These are phyloP conservation scores for Tanacetum coccineum DNA, from an alignment of 129 eudicot species.

Conservation along the genomic window DNA sequence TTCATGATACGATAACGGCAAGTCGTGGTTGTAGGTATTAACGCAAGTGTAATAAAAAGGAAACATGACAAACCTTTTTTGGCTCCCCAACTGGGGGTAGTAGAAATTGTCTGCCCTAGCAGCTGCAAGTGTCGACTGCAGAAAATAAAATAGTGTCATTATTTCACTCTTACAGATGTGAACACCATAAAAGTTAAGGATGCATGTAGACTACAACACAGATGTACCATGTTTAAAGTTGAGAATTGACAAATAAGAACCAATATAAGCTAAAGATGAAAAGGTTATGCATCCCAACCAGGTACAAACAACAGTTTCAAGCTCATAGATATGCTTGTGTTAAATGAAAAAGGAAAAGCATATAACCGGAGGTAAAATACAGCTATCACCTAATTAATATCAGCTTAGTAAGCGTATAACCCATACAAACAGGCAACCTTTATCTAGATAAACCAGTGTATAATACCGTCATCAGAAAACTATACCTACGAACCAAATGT, in stretches of 20 bases:
- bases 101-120: constrained; percentile 98
- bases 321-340: no score
- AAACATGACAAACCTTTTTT: constrained; percentile 46
- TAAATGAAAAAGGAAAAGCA: no score
- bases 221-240: not conserved
- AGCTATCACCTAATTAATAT: no score
- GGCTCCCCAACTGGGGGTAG: constrained; percentile 96
- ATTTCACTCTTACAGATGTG: constrained; percentile 11
- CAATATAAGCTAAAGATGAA: not conserved
- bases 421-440: no score
- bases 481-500: no score
- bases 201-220: constrained; percentile 14
- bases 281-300: not conserved
- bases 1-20: no score
- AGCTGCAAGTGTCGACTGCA: constrained; percentile 96
- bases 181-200: not conserved
- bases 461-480: no score
- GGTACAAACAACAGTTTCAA: no score
- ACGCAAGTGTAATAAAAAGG: not conserved
- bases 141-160: constrained; percentile 16
- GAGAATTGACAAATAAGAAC: not conserved
- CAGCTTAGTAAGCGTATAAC: no score
- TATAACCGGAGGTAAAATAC: no score
- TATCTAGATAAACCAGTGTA: no score
- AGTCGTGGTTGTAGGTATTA: not conserved